Base-by-base conservation (phyloP, 768 basidiomycete genomes). In the Mycena galopus region DNA sequence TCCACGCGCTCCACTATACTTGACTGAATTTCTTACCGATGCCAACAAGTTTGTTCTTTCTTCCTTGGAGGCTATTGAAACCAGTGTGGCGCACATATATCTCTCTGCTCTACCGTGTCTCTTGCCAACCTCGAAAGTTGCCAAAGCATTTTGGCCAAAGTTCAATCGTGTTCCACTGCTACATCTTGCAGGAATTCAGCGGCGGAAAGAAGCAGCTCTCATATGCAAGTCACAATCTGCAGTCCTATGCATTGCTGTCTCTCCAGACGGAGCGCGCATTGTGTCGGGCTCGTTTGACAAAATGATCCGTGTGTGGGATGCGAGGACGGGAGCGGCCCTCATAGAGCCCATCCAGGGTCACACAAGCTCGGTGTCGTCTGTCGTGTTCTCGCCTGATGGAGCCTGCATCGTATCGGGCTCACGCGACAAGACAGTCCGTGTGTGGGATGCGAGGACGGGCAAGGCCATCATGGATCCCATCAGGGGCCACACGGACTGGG, bases 1-100 rank as follows among this genome's bases (percentile, higher is more conserved):
- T 35, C 21, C 57, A 12, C 57, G 21, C n/a, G 57, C 57, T 59
- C 57, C 57, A 5, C 57, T 37, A 37, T 35, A 35, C 21, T 4
- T 59, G 33, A 59, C 57, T 37, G 57, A 59, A 59, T 59, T 59
- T 37, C 57, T 59, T 59, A 33, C 21, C 5, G 57, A 59, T 37
- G 57, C 57, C 33, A 59, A 59, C 14, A 33, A 59, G 57, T 59
- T 59, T 59, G 57, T 59, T 35, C 17, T 59, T 35, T 59, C 57
- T 59, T 59, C 57, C 14, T 14, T 37, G 14, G 35, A 37, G 6
- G 35, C 35, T 37, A 37, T 37, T 37, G 6, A 6, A 37, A 7
- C 35, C 14, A 37, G 35, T 37, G 35, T 37, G 35, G 35, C 35
- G 14, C 35, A n/a, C n/a, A n/a, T 16, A 33, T 57, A 57, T 55